Conservation (phyloP, 306 rosid species). For the Clitoria ternatea region DNA sequence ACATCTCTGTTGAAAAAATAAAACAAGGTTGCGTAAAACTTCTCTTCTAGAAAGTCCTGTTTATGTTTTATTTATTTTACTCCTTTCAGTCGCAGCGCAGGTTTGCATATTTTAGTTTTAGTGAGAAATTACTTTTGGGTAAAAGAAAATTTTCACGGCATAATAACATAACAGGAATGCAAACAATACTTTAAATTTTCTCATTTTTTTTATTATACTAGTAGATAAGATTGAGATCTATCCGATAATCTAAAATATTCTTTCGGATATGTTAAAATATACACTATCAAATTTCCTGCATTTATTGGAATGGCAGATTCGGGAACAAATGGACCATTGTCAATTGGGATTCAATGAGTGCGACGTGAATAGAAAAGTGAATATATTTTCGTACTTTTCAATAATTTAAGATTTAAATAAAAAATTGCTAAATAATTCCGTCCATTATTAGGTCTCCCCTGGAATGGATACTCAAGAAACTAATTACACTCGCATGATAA, state of each 20-base stretch:
- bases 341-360: background rate
- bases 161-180: background rate
- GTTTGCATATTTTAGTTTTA: no score
- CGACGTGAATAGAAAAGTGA: background rate
- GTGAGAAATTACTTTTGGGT: no score
- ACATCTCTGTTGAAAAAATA: background rate
- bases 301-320: background rate
- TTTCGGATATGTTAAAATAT: no score
- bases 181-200: no score
- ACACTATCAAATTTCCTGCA: background rate
- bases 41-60: background rate
- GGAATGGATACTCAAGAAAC: background rate
- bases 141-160: background rate
- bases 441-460: no score
- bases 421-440: background rate
- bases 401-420: background rate
- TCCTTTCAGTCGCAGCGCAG: no score
- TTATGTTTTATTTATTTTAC: background rate
- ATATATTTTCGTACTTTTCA: no score
- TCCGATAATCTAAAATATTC: no score
- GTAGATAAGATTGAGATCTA: no score
- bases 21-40: background rate
- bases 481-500: background rate
- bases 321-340: background rate
- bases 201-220: background rate